A percentile compares a stretch with the other conserved stretches of the same genome.
Evolutionary conservation across 352 stramenopile species (phyloP).

Genomic region (Globisporangium rhizosaccharum): DNA sequence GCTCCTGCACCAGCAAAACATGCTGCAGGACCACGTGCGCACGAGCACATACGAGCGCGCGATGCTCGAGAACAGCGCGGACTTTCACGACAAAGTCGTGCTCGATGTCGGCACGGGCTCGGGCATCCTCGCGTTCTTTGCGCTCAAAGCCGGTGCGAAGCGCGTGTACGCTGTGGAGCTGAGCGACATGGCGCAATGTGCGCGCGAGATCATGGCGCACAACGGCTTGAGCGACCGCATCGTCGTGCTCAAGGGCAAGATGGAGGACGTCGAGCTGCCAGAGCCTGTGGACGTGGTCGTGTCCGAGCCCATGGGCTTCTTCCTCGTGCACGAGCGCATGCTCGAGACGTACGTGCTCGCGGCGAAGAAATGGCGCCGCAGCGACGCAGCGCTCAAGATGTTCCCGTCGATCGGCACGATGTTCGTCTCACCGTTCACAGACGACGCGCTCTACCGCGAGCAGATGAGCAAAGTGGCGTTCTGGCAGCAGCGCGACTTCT

Average conservation of each 20-base stretch:
- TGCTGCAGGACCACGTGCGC: slow-evolving; percentile 98
- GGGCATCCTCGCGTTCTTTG: slow-evolving; percentile 99
- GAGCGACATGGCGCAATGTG: slow-evolving; percentile 97
- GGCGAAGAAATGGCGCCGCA: slow-evolving; percentile 93
- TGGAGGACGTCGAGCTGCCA: slow-evolving; percentile 95
- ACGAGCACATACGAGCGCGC: slow-evolving; percentile 98
- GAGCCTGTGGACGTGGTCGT: slow-evolving; percentile 98
- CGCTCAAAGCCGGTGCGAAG: slow-evolving; percentile 94
- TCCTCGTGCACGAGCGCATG: slow-evolving; percentile 99
- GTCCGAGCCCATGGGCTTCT: slow-evolving; percentile 99
- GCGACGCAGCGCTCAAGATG: slow-evolving; percentile 79
- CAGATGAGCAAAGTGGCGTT: slow-evolving; percentile 91
- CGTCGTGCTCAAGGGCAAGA: slow-evolving; percentile 95
- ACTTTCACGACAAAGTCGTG: slow-evolving; percentile 97
- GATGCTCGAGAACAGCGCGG: slow-evolving; percentile 93
- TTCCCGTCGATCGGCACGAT: slow-evolving; percentile 97
- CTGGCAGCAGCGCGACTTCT: slow-evolving; percentile 95
- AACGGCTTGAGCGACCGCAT: slow-evolving; percentile 96
- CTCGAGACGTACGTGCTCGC: slow-evolving; percentile 96
- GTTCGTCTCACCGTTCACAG: slow-evolving; percentile 93
- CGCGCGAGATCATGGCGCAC: slow-evolving; percentile 88
- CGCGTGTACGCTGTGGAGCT: slow-evolving; percentile 95
- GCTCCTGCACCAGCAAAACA: slow-evolving; percentile 99
- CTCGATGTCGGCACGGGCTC: slow-evolving; percentile 99
- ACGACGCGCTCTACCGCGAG: slow-evolving; percentile 92